Percentiles rank a stretch among this genome's conserved stretches.
Conservation (phyloP, 192 early-diverging fungal species). For the Coemansia biformis region DNA sequence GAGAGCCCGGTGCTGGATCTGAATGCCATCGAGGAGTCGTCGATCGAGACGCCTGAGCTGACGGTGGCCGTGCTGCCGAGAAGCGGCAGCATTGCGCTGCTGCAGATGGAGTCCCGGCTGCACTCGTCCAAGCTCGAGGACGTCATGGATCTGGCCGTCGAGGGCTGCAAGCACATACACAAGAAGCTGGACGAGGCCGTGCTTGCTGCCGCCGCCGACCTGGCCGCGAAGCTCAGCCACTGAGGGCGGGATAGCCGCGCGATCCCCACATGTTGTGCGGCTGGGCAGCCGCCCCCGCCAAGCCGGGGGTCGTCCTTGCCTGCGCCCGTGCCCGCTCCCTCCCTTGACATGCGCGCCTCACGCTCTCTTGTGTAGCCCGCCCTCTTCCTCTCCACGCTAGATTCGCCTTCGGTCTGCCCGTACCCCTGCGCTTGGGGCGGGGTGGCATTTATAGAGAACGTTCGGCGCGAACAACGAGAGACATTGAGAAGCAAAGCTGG, state of each 20-base stretch:
- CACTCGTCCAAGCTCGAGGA: conserved; percentile 64
- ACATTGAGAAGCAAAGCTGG: too few relatives aligned
- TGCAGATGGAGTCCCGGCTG: conserved; percentile 85
- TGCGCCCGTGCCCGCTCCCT: too few relatives aligned
- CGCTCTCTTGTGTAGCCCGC: too few relatives aligned
- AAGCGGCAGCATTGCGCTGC: conserved; percentile 73
- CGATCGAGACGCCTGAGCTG: conserved; percentile 75
- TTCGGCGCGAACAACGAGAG: too few relatives aligned
- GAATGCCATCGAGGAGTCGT: conserved; percentile 82
- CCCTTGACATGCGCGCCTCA: too few relatives aligned
- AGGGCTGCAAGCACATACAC: conserved; percentile 52
- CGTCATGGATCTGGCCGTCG: conserved; percentile 42
- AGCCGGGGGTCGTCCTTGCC: too few relatives aligned
- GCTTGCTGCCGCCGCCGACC: conserved; percentile 36
- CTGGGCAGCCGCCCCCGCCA: too few relatives aligned
- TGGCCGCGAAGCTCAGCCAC: conserved; percentile 38
- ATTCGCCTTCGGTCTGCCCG: too few relatives aligned
- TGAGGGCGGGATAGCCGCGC: conserved; percentile 7
- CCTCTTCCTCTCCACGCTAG: too few relatives aligned
- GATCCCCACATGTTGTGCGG: too few relatives aligned
- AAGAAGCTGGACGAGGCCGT: conserved; percentile 47
- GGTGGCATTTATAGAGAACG: too few relatives aligned
- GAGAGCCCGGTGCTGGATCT: conserved; percentile 69
- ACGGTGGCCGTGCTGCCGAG: conserved; percentile 82
- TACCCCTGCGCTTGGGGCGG: too few relatives aligned